Base-by-base conservation (phyloP, 2,329 filamentous ascomycete species). In the Coleophoma eucalyptorum region DNA sequence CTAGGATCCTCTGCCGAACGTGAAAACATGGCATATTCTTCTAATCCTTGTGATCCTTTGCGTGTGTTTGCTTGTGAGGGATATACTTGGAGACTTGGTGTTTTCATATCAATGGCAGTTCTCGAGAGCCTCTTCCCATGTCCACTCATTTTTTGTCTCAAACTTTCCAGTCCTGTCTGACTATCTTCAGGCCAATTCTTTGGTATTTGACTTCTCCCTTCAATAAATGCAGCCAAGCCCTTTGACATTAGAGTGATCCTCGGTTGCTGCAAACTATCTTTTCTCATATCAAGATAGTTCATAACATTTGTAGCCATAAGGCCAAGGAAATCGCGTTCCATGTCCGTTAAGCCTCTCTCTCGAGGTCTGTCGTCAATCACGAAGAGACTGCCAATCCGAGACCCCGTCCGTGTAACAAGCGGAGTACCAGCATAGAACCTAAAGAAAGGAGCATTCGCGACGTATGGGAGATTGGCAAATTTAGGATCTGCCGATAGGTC, bases 271-370 rank as follows among this genome's bases (percentile, higher is more conserved):
- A 73, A 78, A 48, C 63, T 72, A 55, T 68, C 76, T 58, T 73
- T 72, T 46, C 69, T 77, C 72, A 72, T 78, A 65, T 82, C 80
- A 15, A 87, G 62, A 50, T 85, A 81, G 21, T 81, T 73, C 67
- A 83, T 80, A 5, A 81, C 71, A 4, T 79, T 75, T 21, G 68
- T 68, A 1, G 76, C 69, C 63, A 84, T 71, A 31, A 79, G 76
- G 45, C 78, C 75, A 61, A 86, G 68, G 44, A 81, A 81, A 16
- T 72, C 69, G 2, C 76, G 55, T 42, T 81, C 74, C 13, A 71
- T 69, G 0, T 66, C 55, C 7, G 70, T 68, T 12, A 86, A 59
- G 7, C 43, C 34, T 0, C 75, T 77, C 35, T 74, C 58, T 16
- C 79, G 76, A 0, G 79, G 75, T 13, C 69, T 69, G 26, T 77